Evolutionary conservation across 164 flowering plant species (phyloP).

Genomic region (Taxillus chinensis): DNA sequence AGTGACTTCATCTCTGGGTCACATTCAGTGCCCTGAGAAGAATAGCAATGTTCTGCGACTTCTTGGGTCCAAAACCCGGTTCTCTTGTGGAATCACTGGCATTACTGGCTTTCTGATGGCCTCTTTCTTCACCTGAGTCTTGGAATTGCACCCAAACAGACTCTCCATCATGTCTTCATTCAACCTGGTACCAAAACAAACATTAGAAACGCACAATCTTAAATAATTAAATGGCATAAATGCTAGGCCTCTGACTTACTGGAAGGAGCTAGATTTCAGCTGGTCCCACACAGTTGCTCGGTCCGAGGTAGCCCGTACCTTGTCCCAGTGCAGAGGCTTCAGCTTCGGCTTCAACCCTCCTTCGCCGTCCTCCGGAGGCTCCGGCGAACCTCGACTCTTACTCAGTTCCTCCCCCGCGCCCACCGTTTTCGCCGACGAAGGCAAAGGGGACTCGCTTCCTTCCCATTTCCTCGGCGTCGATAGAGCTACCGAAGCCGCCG

Average conservation of each 20-base stretch:
- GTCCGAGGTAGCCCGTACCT: slow-evolving; percentile 88
- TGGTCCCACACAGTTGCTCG: slow-evolving; percentile 97
- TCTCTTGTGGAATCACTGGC: slow-evolving; percentile 51
- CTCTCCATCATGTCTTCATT: slow-evolving; percentile 93
- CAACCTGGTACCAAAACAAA: slow-evolving; percentile 36
- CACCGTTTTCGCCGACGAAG: slow-evolving; percentile 16
- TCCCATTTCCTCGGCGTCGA: slow-evolving; percentile 15
- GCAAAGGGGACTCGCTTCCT: slow-evolving; percentile 14
- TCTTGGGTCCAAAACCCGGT: slow-evolving; percentile 90
- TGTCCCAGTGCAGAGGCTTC: slow-evolving; percentile 98
- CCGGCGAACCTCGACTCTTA: slow-evolving; percentile 19
- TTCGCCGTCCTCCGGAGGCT: slow-evolving; percentile 30
- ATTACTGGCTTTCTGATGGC: slow-evolving; percentile 40
- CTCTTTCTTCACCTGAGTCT: slow-evolving; percentile 44
- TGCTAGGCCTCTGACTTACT: slow-evolving; percentile 44
- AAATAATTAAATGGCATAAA: background rate
- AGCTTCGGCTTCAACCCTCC: slow-evolving; percentile 57
- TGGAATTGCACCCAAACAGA: slow-evolving; percentile 74
- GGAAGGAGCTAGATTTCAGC: slow-evolving; percentile 88
- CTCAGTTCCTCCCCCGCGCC: slow-evolving; percentile 16
- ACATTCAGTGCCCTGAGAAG: slow-evolving; percentile 88
- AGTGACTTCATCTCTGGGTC: slow-evolving; percentile 77
- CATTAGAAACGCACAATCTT: too few relatives aligned
- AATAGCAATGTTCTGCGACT: slow-evolving; percentile 96
- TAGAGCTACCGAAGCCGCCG: slow-evolving; percentile 8